phyloP scores from a whole-genome alignment of 2,329 filamentous ascomycete species.

The Phyllosticta paracitricarpa region DNA sequence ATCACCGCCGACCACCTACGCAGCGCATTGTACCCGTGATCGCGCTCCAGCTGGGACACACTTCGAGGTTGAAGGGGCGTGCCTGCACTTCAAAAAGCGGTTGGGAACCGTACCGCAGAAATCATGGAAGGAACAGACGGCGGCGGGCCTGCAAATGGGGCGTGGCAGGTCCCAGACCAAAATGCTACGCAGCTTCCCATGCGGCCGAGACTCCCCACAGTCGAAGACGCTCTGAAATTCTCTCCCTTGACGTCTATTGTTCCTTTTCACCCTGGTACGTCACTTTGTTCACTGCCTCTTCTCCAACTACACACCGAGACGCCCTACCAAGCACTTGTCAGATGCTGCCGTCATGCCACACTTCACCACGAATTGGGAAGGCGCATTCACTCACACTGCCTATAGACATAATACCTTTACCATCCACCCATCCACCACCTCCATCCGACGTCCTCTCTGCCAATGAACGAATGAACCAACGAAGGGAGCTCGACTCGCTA shows the following conservation, averaged over 20 bases:
- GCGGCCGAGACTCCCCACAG: conserved; percentile 35
- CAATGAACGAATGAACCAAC: conserved; percentile 40
- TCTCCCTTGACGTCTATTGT: conserved; percentile 72
- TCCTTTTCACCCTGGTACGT: conserved; percentile 64
- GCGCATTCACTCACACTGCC: not conserved
- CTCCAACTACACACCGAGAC: not conserved
- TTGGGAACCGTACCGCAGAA: not conserved
- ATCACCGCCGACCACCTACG: not conserved
- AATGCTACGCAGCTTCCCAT: conserved; percentile 21
- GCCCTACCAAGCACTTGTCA: not conserved
- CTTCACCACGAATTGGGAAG: not conserved
- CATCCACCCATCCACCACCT: conserved; percentile 31
- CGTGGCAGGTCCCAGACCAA: conserved; percentile 20
- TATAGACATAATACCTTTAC: conserved; percentile 37
- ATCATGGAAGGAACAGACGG: not conserved
- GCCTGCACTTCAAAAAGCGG: not conserved
- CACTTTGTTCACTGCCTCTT: conserved; percentile 10
- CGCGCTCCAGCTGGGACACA: not conserved
- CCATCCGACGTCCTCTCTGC: conserved; percentile 27
- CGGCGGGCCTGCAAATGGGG: conserved; percentile 13
- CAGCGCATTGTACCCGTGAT: not conserved
- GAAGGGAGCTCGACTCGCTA: conserved; percentile 52
- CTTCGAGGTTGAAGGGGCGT: not conserved
- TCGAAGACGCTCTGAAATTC: conserved; percentile 71
- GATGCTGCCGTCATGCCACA: not conserved